Evolutionary conservation across 2,329 filamentous ascomycete genomes (phyloP).

Genomic region (Didymella lethalis): DNA sequence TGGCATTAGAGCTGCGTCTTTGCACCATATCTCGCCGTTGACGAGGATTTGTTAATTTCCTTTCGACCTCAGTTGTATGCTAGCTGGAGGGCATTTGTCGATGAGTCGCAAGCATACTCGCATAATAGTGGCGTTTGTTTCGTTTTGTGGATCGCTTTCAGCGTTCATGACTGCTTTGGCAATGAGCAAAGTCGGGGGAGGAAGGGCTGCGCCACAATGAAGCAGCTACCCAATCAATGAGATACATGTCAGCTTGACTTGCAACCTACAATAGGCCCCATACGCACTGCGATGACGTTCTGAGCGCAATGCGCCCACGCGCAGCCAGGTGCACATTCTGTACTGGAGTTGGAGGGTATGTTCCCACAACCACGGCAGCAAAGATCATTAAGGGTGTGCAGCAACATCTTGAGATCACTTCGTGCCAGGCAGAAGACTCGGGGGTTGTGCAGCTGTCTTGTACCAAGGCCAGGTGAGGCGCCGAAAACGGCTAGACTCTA

Average conservation of each 20-base stretch:
- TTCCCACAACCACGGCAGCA: conserved; percentile 1
- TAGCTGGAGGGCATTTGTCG: conserved; percentile 5
- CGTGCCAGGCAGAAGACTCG: conserved; percentile 19
- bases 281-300: conserved; percentile 26
- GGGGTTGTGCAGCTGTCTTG: conserved; percentile 18
- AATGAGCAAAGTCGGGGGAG: neutral
- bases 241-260: conserved; percentile 12
- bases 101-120: conserved; percentile 4
- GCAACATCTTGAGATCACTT: neutral
- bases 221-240: conserved; percentile 4
- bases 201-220: conserved; percentile 12
- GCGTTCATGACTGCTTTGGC: neutral
- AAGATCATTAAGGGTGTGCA: conserved; percentile 8
- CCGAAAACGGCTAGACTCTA: conserved; percentile 32
- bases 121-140: conserved; percentile 16
- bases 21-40: neutral
- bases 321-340: neutral
- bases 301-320: neutral
- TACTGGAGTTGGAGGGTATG: neutral
- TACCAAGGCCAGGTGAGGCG: conserved; percentile 17
- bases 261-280: conserved; percentile 2
- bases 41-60: neutral
- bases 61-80: neutral
- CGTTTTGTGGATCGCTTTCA: neutral
- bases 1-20: conserved; percentile 19